Base-by-base conservation (phyloP, 1,284 basidiomycete species). In the Boletus semigastroideus region DNA sequence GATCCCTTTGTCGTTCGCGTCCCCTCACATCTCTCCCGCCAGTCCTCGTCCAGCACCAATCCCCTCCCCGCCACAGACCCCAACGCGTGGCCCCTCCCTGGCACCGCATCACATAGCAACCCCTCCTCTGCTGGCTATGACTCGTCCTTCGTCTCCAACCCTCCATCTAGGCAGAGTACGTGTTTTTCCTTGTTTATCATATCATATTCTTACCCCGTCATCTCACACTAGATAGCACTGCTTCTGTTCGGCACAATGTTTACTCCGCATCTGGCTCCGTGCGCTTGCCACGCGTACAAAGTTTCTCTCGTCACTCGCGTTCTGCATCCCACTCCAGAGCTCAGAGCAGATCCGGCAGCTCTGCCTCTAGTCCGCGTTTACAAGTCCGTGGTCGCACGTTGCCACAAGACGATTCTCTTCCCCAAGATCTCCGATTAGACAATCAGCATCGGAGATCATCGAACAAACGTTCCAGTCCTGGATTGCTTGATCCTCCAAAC, bases 1-100 rank as follows among this genome's bases (percentile, higher is more conserved):
- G 77, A 81, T 62, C 71, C 77, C 0, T 79, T 79, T 52, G 67
- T 78, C 37, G 72, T 80, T 7, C 70, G 71, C n/a, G 59, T 68
- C 20, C 64, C 65, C 12, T 60, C 65, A 19, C 68, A 65, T 42
- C 58, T 62, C 34, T 66, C 58, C 34, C 65, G 58, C 42, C 63
- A 52, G 36, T 64, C 65, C 19, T 70, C 65, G 19, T 66, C 64
- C 39, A 52, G 53, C 48, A 60, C 67, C 0, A 66, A 60, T 10
- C 54, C 62, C 11, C 45, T 57, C 30, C 53, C 64, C 12, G 14
- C 46, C 31, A 34, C 64, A 28, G 77, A 80, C 59, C 48, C 48
- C 13, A 20, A 3, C 14, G 31, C 51, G 19, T 65, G 61, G 61
- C 64, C 61, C 25, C 60, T 56, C 31, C 56, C 57, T 5, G 28